These are phyloP conservation scores for Cladosporium sp. DNA, from an alignment of 2,329 filamentous ascomycete genomes.

Conservation along the genomic window DNA sequence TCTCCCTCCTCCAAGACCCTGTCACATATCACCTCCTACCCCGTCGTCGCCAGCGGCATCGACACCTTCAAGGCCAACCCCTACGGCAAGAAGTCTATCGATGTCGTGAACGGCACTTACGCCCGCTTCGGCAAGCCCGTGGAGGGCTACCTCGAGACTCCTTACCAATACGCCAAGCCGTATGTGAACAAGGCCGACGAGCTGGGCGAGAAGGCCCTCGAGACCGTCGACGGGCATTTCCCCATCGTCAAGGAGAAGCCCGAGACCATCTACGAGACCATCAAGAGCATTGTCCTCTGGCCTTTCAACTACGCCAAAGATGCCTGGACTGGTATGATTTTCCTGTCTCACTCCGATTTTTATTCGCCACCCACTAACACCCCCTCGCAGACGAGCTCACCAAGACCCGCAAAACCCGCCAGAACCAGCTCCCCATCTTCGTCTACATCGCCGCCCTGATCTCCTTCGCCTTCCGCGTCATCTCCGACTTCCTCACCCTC, in stretches of 20 bases:
- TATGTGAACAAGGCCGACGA: constrained; percentile 80
- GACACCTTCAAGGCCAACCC: constrained; percentile 75
- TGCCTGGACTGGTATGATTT: constrained; percentile 29
- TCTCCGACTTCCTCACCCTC: constrained; percentile 29
- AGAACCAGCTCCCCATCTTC: constrained; percentile 25
- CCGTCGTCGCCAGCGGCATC: constrained; percentile 74
- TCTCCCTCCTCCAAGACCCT: constrained; percentile 43
- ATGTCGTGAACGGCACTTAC: constrained; percentile 71
- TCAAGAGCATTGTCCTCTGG: constrained; percentile 62
- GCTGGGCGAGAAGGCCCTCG: constrained; percentile 52
- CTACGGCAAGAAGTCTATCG: constrained; percentile 76
- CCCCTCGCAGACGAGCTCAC: constrained; percentile 31
- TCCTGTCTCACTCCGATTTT: not conserved
- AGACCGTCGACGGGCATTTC: constrained; percentile 50
- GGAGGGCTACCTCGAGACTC: constrained; percentile 71
- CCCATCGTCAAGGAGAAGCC: constrained; percentile 55
- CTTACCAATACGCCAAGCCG: constrained; percentile 76
- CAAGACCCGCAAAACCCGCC: constrained; percentile 32
- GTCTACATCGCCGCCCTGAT: constrained; percentile 31
- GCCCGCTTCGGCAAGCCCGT: constrained; percentile 72
- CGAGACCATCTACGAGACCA: constrained; percentile 51
- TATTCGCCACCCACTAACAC: constrained; percentile 5
- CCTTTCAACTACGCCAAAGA: constrained; percentile 31
- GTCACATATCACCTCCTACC: constrained; percentile 73
- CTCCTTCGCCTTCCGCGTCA: constrained; percentile 32